Evolutionary conservation across 495 filamentous ascomycete genomes (phyloP), one percentile per base, ranked within the genome.

Genomic region (Neurospora sp.): DNA sequence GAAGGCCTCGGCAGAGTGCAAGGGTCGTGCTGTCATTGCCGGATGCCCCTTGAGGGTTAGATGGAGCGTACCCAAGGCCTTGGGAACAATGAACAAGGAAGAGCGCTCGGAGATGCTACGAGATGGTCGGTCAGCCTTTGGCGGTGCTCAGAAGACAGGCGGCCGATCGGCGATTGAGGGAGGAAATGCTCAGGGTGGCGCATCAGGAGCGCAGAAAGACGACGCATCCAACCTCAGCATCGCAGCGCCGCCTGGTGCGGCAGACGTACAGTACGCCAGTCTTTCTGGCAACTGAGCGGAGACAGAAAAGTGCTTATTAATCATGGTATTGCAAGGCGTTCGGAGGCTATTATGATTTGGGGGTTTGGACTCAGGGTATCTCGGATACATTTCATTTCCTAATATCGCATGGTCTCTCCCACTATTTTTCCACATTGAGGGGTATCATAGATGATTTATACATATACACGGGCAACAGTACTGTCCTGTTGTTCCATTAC

Each of bases 41-140:
- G 96, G 95, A 0, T 97, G 94, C 77, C 96, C 96, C 0, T 79
- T 99, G 70, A 86, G 94, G 27, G 88, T 99, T 18, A 89, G 93
- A 71, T 99, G 96, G 96, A 94, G 93, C 6, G 91, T 90, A 75
- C 96, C 96, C 22, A 96, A 92, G 84, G 90, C 94, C 0, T 84
- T 99, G 65, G 96, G 97, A 71, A 96, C 88, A 35, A 89, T 98
- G 88, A 92, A 97, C 72, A 89, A 90, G 68, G 92, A 97, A 74
- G 87, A 94, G 81, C 88, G 94, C 41, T 83, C 91, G 71, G 83
- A 88, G 75, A 91, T 94, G 81, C 89, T 93, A 41, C 87, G 91
- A 37, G 92, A 94, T 40, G 88, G 93, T 48, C 85, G 89, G 35
- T 87, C 87, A 12, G 88, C 86, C 9, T 88, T 87, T 71, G 78